Evolutionary conservation across 257 asterid genomes (phyloP).

Genomic region (Petunia axillaris): DNA sequence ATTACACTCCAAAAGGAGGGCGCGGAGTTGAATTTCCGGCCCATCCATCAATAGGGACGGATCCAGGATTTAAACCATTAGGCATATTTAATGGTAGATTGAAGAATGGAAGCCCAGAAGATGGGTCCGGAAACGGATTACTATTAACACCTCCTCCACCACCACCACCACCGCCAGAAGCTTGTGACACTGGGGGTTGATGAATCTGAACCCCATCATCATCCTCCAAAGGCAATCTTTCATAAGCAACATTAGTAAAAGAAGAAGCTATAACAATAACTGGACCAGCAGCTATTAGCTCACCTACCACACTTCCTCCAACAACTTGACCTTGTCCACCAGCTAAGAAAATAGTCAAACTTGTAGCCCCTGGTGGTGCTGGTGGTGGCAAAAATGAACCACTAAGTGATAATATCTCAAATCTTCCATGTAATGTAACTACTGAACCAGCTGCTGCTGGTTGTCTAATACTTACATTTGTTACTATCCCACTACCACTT

Average conservation of each 20-base stretch:
- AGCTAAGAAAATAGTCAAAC: constrained; percentile 53
- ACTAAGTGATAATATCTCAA: constrained; percentile 52
- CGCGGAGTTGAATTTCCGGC: constrained; percentile 55
- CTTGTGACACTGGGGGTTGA: constrained; percentile 46
- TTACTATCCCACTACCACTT: constrained; percentile 59
- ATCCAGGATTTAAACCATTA: constrained; percentile 48
- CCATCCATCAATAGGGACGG: constrained; percentile 64
- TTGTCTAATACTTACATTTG: constrained; percentile 54
- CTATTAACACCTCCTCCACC: constrained; percentile 29
- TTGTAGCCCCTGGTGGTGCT: constrained; percentile 66
- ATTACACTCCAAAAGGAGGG: constrained; percentile 39
- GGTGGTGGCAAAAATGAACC: constrained; percentile 69
- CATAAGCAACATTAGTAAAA: constrained; percentile 64
- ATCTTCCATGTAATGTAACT: constrained; percentile 52
- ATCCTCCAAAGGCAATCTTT: constrained; percentile 59
- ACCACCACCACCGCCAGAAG: constrained; percentile 33
- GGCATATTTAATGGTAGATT: constrained; percentile 72
- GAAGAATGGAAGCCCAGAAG: constrained; percentile 73
- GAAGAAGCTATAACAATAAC: constrained; percentile 60
- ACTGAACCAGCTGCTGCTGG: constrained; percentile 45
- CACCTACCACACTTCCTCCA: constrained; percentile 68
- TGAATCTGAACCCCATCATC: constrained; percentile 46
- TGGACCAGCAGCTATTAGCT: constrained; percentile 57
- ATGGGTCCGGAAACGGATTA: constrained; percentile 57
- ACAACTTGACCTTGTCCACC: constrained; percentile 71